Evolutionary conservation across 805 yeast species (phyloP).

Genomic region (Myxozyma neotropica): DNA sequence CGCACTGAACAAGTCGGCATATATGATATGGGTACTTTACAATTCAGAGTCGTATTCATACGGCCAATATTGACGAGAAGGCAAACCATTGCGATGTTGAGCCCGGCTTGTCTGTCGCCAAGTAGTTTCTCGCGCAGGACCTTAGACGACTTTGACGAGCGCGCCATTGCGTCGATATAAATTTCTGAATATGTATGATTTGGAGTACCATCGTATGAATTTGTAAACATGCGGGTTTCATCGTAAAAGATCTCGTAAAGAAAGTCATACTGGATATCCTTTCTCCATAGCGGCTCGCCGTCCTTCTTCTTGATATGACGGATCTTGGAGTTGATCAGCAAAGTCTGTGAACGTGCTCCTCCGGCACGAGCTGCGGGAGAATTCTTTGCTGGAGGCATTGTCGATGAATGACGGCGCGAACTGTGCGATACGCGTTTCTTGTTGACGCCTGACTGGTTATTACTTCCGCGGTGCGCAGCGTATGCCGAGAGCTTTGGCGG

Average conservation of each 20-base stretch:
- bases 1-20: neutral
- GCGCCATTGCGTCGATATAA: constrained; percentile 78
- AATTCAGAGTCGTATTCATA: constrained; percentile 89
- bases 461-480: neutral
- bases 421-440: neutral
- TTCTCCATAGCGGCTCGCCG: constrained; percentile 89
- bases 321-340: constrained; percentile 40
- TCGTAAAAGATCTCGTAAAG: constrained; percentile 66
- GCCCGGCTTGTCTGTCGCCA: constrained; percentile 61
- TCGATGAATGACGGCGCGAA: neutral
- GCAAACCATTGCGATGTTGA: constrained; percentile 78
- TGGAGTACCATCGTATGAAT: constrained; percentile 44
- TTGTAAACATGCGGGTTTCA: constrained; percentile 63
- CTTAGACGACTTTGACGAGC: constrained; percentile 79
- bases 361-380: constrained; percentile 8
- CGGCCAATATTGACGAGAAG: constrained; percentile 88
- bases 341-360: constrained; percentile 30
- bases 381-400: constrained; percentile 1
- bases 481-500: too few relatives aligned
- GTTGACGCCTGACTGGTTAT: neutral
- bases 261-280: constrained; percentile 84
- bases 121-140: constrained; percentile 76
- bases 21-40: constrained; percentile 10
- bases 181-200: constrained; percentile 78
- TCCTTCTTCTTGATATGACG: constrained; percentile 74